Base-by-base conservation (phyloP, 805 yeast genomes). In the Metschnikowia aberdeeniae region DNA sequence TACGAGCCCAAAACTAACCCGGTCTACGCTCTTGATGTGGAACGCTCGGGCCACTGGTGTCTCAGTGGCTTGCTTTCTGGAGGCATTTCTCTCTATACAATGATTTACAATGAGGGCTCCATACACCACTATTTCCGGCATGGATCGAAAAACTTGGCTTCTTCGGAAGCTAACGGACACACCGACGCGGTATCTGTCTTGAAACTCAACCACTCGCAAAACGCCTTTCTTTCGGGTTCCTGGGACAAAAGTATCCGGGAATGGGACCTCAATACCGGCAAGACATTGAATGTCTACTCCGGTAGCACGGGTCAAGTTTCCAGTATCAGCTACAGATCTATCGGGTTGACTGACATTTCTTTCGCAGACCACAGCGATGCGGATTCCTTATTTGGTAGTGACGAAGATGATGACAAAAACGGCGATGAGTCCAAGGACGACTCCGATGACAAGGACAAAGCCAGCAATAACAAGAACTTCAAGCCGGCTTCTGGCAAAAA, bases 211-310 rank as follows among this genome's bases (percentile, higher is more conserved):
- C 67, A 73, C 29, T 66, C 66, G 6, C 92, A 92, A 56, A 76
- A 76, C 36, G 65, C 68, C 36, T 82, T 89, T 39, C 54, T 92
- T 14, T 82, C 93, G 42, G 97, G 96, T 0, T 77, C 89, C 13
- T 93, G 98, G 99, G 99, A 93, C 67, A 84, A 80, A 63, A 70
- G 77, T 17, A 75, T 92, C 1, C 62, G 81, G 6, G 79, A 83
- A 51, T 92, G 97, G 96, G 99, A 93, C 64, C 70, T 93, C 48
- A 76, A 87, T 53, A 77, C 84, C 0, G 97, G 97, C 1, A 63
- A 68, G 13, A 61, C 71, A 8, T 57, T 72, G 2, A 73, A 73
- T 10, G 62, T 73, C 24, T 88, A 73, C 58, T 55, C 62, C 2
- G 82, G 81, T 1, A 72, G 82, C 28, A 71, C 86, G 0, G 93